Conservation (phyloP, 2,329 filamentous ascomycete species). For the Phialophora expanda region DNA sequence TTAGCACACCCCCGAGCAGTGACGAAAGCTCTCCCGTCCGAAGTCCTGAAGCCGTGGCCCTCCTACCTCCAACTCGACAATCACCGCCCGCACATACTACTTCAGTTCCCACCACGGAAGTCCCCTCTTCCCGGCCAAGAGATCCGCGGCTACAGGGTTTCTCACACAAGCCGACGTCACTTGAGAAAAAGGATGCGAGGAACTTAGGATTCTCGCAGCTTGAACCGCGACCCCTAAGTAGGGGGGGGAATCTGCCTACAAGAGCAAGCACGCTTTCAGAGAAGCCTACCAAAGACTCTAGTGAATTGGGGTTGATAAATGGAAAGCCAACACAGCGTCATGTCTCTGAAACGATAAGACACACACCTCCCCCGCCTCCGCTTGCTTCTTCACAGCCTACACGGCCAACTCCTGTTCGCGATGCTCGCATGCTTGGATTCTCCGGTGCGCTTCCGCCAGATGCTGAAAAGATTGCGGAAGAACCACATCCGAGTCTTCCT, state of each 20-base stretch:
- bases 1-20: slow-evolving; percentile 82
- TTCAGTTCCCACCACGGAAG: slow-evolving; percentile 12
- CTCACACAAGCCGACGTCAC: slow-evolving; percentile 13
- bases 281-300: slow-evolving; percentile 39
- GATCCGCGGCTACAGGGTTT: slow-evolving; percentile 37
- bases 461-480: slow-evolving; percentile 24
- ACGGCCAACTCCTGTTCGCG: slow-evolving; percentile 26
- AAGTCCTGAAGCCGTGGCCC: slow-evolving; percentile 23
- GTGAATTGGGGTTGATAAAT: slow-evolving; percentile 45
- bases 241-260: slow-evolving; percentile 23
- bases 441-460: slow-evolving; percentile 17
- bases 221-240: slow-evolving; percentile 26
- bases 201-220: slow-evolving; percentile 25
- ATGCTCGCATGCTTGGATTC: slow-evolving; percentile 37
- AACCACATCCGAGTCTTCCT: slow-evolving; percentile 57
- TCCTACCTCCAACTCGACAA: slow-evolving; percentile 1
- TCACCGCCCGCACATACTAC: slow-evolving; percentile 5
- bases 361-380: slow-evolving; percentile 35
- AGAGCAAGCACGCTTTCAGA: slow-evolving; percentile 35
- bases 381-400: slow-evolving; percentile 37
- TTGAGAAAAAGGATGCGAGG: slow-evolving; percentile 32
- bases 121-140: slow-evolving; percentile 13
- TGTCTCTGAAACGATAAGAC: slow-evolving; percentile 35
- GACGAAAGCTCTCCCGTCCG: slow-evolving; percentile 59
- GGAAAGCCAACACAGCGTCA: slow-evolving; percentile 54